Conservation (phyloP, 73 alveolate genomes). For the Durusdinium trenchii region DNA sequence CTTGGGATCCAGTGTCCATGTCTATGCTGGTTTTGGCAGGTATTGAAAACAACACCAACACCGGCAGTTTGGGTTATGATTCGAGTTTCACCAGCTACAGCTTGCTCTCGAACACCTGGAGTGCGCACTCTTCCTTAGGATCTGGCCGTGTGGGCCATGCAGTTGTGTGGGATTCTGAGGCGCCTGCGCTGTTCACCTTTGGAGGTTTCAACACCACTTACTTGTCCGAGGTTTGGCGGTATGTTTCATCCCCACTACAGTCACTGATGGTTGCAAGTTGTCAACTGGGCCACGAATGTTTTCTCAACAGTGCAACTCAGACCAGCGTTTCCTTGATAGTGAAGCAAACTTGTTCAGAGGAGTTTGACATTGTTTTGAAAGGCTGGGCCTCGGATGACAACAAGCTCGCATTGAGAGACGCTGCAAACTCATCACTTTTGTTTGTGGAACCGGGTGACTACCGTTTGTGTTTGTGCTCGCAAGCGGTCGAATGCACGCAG, state of each 20-base stretch:
- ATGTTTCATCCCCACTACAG: neutral
- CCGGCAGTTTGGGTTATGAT: neutral
- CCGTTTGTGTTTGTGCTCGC: neutral
- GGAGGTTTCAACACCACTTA: constrained; percentile 7
- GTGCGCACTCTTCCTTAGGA: no score
- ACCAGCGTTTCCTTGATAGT: neutral
- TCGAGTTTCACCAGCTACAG: neutral
- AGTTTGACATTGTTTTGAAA: no score
- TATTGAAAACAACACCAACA: neutral
- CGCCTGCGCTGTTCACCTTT: neutral
- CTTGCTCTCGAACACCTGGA: neutral
- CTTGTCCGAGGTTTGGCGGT: constrained; percentile 15
- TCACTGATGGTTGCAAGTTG: neutral
- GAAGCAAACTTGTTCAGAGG: neutral
- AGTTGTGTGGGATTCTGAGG: neutral
- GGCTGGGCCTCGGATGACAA: neutral
- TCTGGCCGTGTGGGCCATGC: constrained; percentile 20
- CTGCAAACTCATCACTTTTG: neutral
- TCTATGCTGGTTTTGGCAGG: neutral
- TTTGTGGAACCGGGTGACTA: neutral
- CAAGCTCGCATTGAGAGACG: neutral
- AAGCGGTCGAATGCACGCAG: neutral
- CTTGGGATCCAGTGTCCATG: neutral
- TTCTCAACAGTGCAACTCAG: neutral
- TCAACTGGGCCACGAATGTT: neutral